Conservation (phyloP, 345 rosid species). For the Dimocarpus longan region DNA sequence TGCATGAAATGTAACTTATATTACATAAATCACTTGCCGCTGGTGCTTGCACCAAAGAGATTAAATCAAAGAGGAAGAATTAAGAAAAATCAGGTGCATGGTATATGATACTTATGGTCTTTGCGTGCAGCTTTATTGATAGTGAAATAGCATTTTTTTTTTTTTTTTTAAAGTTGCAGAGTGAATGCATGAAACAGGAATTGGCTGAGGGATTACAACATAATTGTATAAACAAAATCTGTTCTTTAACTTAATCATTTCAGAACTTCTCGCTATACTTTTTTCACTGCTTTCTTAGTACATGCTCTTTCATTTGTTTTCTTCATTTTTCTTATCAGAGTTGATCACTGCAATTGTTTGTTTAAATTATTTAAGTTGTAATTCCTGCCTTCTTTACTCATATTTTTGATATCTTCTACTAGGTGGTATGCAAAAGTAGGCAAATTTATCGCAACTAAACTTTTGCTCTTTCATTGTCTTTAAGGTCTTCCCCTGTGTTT, state of each 20-base stretch:
- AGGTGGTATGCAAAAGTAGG: neutral
- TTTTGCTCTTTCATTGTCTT: slow-evolving; percentile 2
- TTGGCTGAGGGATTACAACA: neutral
- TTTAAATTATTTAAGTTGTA: neutral
- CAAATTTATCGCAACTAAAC: neutral
- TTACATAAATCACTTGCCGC: neutral
- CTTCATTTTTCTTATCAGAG: neutral
- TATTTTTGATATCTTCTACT: neutral
- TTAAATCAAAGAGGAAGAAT: neutral
- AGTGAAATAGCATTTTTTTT: neutral
- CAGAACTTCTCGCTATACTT: neutral
- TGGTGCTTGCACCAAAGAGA: neutral
- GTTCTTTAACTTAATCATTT: neutral
- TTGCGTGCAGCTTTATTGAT: neutral
- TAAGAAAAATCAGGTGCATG: no score
- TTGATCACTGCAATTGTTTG: neutral
- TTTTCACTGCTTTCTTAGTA: neutral
- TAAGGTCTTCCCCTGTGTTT: slow-evolving; percentile 68
- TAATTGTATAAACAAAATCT: neutral
- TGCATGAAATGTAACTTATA: neutral
- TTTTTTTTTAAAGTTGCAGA: neutral
- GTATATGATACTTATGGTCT: neutral
- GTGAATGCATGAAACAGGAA: neutral
- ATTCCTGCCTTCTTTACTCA: neutral
- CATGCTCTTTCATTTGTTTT: neutral